A percentile compares a stretch with the other conserved stretches of the same genome.
phyloP scores from a whole-genome alignment of 768 basidiomycete species.

The Auriscalpium orientale region DNA sequence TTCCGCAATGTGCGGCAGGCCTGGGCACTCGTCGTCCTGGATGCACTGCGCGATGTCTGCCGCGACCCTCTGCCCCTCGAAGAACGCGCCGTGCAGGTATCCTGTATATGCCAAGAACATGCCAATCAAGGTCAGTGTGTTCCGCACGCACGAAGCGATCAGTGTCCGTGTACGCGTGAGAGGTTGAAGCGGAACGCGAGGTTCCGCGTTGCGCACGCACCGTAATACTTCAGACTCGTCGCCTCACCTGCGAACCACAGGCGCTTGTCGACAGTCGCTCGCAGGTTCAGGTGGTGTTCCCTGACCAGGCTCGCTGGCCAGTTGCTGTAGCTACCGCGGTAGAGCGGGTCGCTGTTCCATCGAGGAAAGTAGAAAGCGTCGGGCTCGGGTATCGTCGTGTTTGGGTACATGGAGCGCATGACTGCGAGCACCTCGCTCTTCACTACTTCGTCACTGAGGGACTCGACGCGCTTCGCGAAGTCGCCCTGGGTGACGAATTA shows the following conservation, averaged over 20 bases:
- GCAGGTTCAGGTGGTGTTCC: constrained; percentile 46
- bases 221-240: constrained; percentile 49
- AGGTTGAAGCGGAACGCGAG: background rate
- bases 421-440: constrained; percentile 48
- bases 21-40: constrained; percentile 8
- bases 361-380: constrained; percentile 45
- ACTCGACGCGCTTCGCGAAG: constrained; percentile 52
- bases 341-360: constrained; percentile 47
- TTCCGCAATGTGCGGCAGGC: constrained; percentile 16
- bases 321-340: constrained; percentile 59
- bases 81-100: constrained; percentile 29
- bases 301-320: constrained; percentile 59
- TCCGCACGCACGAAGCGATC: background rate
- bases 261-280: constrained; percentile 40
- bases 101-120: constrained; percentile 10
- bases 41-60: constrained; percentile 23
- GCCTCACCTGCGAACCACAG: constrained; percentile 63
- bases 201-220: constrained; percentile 25
- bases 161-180: background rate
- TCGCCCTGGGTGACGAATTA: constrained; percentile 37
- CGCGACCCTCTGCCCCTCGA: constrained; percentile 23
- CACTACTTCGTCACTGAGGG: constrained; percentile 37
- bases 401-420: constrained; percentile 53
- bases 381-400: constrained; percentile 46
- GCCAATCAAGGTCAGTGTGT: background rate